A percentile compares a stretch with the other conserved stretches of the same genome.
Evolutionary conservation across 306 rosid genomes (phyloP).

Genomic region (Cucurbita moschata): DNA sequence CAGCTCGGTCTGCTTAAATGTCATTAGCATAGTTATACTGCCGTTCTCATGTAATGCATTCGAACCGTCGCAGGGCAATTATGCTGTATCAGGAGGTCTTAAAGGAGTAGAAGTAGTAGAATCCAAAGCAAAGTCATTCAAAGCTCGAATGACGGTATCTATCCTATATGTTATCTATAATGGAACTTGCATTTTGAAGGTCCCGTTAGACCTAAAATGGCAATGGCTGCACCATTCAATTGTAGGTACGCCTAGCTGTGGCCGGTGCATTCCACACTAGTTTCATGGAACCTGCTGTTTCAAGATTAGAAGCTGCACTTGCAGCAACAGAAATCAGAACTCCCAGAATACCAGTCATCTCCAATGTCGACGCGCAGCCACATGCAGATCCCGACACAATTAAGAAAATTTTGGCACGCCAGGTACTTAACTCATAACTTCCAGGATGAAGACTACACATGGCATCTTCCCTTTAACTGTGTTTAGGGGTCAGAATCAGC

Average conservation of each 20-base stretch:
- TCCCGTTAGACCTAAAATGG: background rate
- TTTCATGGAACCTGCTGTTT: slow-evolving; percentile 94
- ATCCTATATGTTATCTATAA: background rate
- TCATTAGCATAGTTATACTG: background rate
- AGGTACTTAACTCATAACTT: slow-evolving; percentile 30
- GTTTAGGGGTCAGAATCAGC: background rate
- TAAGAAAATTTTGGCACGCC: slow-evolving; percentile 74
- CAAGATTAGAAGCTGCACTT: slow-evolving; percentile 89
- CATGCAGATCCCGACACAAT: slow-evolving; percentile 78
- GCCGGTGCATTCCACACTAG: slow-evolving; percentile 95
- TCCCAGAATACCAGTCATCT: slow-evolving; percentile 89
- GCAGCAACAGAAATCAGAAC: slow-evolving; percentile 61
- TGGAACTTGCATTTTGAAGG: background rate
- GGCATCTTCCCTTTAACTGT: background rate
- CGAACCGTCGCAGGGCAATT: slow-evolving; percentile 59
- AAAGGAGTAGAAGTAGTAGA: slow-evolving; percentile 83
- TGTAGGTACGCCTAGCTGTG: slow-evolving; percentile 85
- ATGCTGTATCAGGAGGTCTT: slow-evolving; percentile 95
- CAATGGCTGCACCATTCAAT: background rate
- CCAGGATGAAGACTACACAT: background rate
- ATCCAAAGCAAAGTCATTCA: slow-evolving; percentile 94
- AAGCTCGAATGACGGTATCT: slow-evolving; percentile 93
- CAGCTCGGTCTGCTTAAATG: background rate
- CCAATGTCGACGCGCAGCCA: slow-evolving; percentile 82
- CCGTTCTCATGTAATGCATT: background rate